These are phyloP conservation scores for Phytopythium montanum DNA, from an alignment of 352 stramenopile genomes.

Conservation along the genomic window DNA sequence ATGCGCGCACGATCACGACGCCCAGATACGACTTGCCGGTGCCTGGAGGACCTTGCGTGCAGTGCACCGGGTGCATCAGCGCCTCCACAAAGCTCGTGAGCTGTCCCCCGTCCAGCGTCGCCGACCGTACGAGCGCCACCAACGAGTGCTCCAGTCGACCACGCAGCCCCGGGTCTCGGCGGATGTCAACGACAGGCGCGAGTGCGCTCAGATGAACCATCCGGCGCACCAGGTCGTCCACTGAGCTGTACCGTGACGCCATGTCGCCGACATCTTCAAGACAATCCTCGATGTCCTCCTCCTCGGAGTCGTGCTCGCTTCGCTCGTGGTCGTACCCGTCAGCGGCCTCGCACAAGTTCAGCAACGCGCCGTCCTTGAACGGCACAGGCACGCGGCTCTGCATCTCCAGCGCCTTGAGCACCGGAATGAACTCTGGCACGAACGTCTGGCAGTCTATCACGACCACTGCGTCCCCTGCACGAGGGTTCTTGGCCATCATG, in stretches of 20 bases:
- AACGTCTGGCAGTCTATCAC: constrained; percentile 89
- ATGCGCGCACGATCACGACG: constrained; percentile 73
- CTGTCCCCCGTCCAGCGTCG: constrained; percentile 67
- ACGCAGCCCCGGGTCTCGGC: constrained; percentile 43
- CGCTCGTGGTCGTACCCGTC: background rate
- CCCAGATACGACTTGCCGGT: constrained; percentile 91
- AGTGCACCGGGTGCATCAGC: constrained; percentile 75
- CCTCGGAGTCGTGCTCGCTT: constrained; percentile 4
- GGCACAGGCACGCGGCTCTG: constrained; percentile 67
- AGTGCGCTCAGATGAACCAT: constrained; percentile 60
- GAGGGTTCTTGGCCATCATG: constrained; percentile 40
- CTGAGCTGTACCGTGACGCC: background rate
- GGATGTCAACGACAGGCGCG: constrained; percentile 79
- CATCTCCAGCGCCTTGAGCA: constrained; percentile 74
- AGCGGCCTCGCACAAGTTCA: constrained; percentile 46
- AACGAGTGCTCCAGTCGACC: constrained; percentile 33
- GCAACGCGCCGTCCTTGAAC: constrained; percentile 66
- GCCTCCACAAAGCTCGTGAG: constrained; percentile 73
- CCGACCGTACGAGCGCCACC: constrained; percentile 31
- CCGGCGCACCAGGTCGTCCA: constrained; percentile 28
- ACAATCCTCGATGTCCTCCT: background rate
- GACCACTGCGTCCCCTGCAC: constrained; percentile 47
- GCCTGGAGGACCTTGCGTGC: constrained; percentile 85
- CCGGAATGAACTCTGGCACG: constrained; percentile 84
- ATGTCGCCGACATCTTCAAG: background rate